Evolutionary conservation across 179 eudicot genomes (phyloP).

Genomic region (Amaranthus tricolor): DNA sequence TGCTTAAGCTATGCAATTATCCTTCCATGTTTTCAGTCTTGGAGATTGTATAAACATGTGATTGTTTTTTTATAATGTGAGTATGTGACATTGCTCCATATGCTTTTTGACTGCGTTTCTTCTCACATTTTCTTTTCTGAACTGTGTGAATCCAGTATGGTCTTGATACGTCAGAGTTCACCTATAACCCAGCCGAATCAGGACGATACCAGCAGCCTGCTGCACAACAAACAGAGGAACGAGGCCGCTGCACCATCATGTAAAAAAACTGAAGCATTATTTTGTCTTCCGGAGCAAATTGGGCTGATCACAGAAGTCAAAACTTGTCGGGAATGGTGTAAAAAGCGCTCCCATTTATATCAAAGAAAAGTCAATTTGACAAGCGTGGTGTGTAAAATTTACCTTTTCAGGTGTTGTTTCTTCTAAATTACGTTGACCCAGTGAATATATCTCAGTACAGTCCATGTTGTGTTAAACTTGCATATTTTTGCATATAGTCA

Average conservation of each 20-base stretch:
- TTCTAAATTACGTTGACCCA: slow-evolving; percentile 20
- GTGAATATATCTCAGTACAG: slow-evolving; percentile 12
- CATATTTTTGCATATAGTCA: slow-evolving; percentile 19
- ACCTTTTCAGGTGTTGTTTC: slow-evolving; percentile 20
- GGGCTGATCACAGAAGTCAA: background rate
- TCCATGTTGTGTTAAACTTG: slow-evolving; percentile 17
- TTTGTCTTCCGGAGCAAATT: slow-evolving; percentile 1
- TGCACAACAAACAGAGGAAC: slow-evolving; percentile 61
- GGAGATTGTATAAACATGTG: background rate
- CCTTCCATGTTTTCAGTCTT: background rate
- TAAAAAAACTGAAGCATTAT: slow-evolving; percentile 27
- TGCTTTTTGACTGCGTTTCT: background rate
- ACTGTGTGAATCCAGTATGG: slow-evolving; percentile 57
- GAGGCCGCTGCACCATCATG: slow-evolving; percentile 76
- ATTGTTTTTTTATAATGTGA: background rate
- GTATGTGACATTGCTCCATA: no score
- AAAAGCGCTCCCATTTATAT: slow-evolving; percentile 12
- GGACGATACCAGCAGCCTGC: slow-evolving; percentile 58
- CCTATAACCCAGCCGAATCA: slow-evolving; percentile 83
- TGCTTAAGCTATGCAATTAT: background rate
- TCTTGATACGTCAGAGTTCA: slow-evolving; percentile 88
- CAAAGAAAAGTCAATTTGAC: slow-evolving; percentile 12
- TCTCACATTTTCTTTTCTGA: background rate
- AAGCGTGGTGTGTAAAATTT: slow-evolving; percentile 27
- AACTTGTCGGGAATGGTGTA: slow-evolving; percentile 22